These are phyloP conservation scores for Cercospora sp. DNA, from an alignment of 2,329 filamentous ascomycete genomes.

Conservation along the genomic window DNA sequence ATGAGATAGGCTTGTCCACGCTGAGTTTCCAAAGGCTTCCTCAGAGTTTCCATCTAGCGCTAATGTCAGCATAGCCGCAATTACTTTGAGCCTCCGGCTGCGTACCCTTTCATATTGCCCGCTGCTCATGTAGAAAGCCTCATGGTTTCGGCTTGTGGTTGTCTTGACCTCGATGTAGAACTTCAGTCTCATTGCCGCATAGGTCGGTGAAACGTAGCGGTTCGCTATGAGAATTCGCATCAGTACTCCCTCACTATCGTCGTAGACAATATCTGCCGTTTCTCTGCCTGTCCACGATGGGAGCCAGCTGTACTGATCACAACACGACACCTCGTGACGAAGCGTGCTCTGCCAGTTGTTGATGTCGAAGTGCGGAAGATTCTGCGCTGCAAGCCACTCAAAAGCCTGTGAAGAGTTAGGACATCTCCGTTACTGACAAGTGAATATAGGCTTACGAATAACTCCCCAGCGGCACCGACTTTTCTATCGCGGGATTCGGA, in stretches of 20 bases:
- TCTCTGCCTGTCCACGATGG: neutral
- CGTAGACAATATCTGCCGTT: neutral
- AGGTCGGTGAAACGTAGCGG: neutral
- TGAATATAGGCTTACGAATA: neutral
- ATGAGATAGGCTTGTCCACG: neutral
- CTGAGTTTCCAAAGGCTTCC: neutral
- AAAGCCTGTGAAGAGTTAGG: too few relatives aligned
- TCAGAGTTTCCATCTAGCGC: neutral
- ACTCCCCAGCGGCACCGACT: neutral
- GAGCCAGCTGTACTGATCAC: neutral
- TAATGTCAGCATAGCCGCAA: neutral
- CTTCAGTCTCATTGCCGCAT: neutral
- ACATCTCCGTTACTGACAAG: too few relatives aligned
- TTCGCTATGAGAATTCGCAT: neutral
- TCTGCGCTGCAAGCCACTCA: neutral
- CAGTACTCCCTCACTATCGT: neutral
- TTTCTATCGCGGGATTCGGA: neutral
- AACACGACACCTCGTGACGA: neutral
- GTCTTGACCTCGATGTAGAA: neutral
- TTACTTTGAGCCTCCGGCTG: neutral
- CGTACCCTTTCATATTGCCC: neutral
- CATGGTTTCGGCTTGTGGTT: neutral
- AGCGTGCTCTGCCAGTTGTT: neutral
- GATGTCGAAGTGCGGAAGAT: neutral
- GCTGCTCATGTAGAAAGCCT: neutral